A percentile compares a stretch with the other conserved stretches of the same genome.
Evolutionary conservation across 768 basidiomycete species (phyloP).

Genomic region (Holtermannia corniformis): DNA sequence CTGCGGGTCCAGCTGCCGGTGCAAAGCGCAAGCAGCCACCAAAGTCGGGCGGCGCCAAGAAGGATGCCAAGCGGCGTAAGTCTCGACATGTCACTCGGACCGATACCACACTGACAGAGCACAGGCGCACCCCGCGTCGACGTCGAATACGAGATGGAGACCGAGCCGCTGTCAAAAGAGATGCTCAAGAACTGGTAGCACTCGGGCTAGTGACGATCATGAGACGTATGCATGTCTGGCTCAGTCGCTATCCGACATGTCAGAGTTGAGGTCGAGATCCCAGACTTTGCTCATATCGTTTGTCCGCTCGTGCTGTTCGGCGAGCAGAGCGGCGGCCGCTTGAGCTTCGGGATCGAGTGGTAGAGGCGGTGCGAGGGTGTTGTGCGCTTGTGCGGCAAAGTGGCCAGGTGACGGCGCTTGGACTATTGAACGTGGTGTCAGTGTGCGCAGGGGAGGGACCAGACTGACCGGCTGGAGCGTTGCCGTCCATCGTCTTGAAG

Average conservation of each 20-base stretch:
- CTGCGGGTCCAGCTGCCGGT: constrained; percentile 9
- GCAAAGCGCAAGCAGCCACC: constrained; percentile 37
- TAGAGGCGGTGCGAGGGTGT: constrained; percentile 1
- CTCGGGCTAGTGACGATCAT: background rate
- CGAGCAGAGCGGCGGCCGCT: background rate
- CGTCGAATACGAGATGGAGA: constrained; percentile 93
- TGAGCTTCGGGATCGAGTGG: background rate
- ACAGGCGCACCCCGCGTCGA: constrained; percentile 73
- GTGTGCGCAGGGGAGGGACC: background rate
- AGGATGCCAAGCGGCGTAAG: constrained; percentile 8
- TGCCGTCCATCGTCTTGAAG: constrained; percentile 11
- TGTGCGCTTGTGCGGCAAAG: constrained; percentile 2
- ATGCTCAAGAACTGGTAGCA: constrained; percentile 42
- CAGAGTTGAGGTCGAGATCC: constrained; percentile 31
- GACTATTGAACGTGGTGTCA: background rate
- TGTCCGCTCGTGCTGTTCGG: constrained; percentile 20
- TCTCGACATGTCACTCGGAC: background rate
- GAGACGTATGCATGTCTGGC: background rate
- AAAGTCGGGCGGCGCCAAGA: constrained; percentile 2
- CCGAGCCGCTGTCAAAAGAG: constrained; percentile 48
- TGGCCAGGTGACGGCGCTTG: background rate
- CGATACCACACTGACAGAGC: background rate
- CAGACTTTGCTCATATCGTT: constrained; percentile 27
- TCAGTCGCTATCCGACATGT: constrained; percentile 28
- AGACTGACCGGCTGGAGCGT: background rate